A percentile compares a stretch with the other conserved stretches of the same genome.
Evolutionary conservation across 164 flowering plant genomes (phyloP).

Genomic region (Stephania yunnanensis): DNA sequence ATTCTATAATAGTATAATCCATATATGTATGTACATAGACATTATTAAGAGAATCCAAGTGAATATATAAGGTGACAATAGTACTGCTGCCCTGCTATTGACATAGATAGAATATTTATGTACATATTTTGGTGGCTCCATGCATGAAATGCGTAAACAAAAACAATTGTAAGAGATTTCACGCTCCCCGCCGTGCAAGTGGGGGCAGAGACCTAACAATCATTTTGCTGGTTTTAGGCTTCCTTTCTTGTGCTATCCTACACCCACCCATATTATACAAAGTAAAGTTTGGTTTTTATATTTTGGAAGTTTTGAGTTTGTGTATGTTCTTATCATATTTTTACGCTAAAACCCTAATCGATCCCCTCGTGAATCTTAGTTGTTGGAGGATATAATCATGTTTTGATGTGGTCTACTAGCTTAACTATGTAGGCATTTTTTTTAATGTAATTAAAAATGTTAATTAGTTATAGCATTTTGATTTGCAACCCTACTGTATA

Average conservation of each 20-base stretch:
- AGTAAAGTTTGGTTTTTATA: not conserved
- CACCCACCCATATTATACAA: not conserved
- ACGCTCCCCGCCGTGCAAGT: not conserved
- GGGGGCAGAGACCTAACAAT: not conserved
- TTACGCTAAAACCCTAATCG: not conserved
- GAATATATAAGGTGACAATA: not conserved
- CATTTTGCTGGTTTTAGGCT: not conserved
- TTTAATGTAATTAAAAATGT: not conserved
- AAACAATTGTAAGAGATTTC: not conserved
- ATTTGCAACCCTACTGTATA: not conserved
- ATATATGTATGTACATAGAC: not conserved
- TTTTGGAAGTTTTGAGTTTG: not conserved
- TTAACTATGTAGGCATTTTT: too few species aligned
- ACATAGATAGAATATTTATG: not conserved
- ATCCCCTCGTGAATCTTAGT: not conserved
- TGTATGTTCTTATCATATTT: not conserved
- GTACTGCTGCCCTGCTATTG: not conserved
- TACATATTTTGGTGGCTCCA: not conserved
- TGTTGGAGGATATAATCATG: not conserved
- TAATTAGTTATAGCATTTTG: not conserved
- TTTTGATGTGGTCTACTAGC: not conserved
- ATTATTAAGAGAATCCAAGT: not conserved
- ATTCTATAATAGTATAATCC: too few species aligned
- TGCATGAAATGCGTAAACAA: constrained; percentile 1
- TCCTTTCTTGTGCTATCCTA: not conserved